Conservation (phyloP, 2,329 filamentous ascomycete species). For the Aspergillus fructus region DNA sequence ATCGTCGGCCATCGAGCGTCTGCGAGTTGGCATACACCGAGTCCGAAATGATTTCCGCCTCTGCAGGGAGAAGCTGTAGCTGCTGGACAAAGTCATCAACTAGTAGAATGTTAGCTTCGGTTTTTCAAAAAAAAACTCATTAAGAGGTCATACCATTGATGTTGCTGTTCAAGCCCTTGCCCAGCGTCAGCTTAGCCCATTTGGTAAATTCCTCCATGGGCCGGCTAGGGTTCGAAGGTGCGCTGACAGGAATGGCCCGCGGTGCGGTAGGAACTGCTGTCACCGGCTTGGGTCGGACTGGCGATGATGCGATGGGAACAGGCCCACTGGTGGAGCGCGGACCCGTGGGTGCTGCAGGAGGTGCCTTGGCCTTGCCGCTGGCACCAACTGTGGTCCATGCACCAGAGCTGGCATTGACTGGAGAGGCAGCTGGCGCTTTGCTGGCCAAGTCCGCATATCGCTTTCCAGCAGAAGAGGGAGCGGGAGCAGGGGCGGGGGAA, state of each 20-base stretch:
- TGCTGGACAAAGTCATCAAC: slow-evolving; percentile 78
- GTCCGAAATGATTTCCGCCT: slow-evolving; percentile 81
- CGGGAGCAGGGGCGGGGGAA: slow-evolving; percentile 25
- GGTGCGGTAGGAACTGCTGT: slow-evolving; percentile 49
- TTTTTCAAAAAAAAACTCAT: slow-evolving; percentile 1
- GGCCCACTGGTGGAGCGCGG: slow-evolving; percentile 50
- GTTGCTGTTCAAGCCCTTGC: slow-evolving; percentile 67
- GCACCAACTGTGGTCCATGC: slow-evolving; percentile 97
- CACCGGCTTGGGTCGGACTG: slow-evolving; percentile 53
- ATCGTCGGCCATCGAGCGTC: slow-evolving; percentile 89
- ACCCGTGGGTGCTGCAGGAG: slow-evolving; percentile 48
- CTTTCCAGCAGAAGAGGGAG: slow-evolving; percentile 60
- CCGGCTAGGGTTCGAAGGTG: slow-evolving; percentile 50
- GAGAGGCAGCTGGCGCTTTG: slow-evolving; percentile 58
- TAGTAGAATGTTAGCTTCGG: slow-evolving; percentile 46
- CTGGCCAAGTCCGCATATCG: slow-evolving; percentile 92
- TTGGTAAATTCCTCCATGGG: slow-evolving; percentile 92
- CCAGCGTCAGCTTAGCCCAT: slow-evolving; percentile 80
- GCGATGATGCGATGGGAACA: slow-evolving; percentile 35
- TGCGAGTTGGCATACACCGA: slow-evolving; percentile 82
- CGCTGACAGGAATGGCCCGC: slow-evolving; percentile 47
- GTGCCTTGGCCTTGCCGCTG: slow-evolving; percentile 83
- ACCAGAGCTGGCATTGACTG: slow-evolving; percentile 42
- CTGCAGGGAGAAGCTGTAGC: slow-evolving; percentile 72
- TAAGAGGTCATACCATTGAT: slow-evolving; percentile 59